Conservation (phyloP, 805 yeast species). For the Hyphopichia homilentoma region DNA sequence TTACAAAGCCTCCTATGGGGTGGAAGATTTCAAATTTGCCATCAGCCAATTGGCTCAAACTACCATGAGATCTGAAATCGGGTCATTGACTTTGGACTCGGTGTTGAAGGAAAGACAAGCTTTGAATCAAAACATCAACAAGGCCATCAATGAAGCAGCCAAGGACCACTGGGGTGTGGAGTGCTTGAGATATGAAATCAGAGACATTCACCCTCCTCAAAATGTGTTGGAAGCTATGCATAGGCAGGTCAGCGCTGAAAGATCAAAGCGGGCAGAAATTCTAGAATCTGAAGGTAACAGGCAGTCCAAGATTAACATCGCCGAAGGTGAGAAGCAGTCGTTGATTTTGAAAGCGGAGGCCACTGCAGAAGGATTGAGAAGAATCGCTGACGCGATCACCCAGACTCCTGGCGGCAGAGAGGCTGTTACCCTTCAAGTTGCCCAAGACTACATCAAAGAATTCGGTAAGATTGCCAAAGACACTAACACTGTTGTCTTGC, state of each 20-base stretch:
- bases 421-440: slow-evolving; percentile 76
- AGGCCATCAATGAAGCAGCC: slow-evolving; percentile 82
- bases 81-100: slow-evolving; percentile 74
- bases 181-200: slow-evolving; percentile 80
- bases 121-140: slow-evolving; percentile 68
- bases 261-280: slow-evolving; percentile 84
- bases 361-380: slow-evolving; percentile 64
- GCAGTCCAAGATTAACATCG: slow-evolving; percentile 74
- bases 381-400: slow-evolving; percentile 63
- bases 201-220: slow-evolving; percentile 84
- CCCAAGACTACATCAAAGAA: slow-evolving; percentile 79
- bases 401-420: slow-evolving; percentile 68
- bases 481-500: slow-evolving; percentile 71
- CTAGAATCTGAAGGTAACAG: slow-evolving; percentile 82
- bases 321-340: slow-evolving; percentile 76
- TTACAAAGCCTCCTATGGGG: slow-evolving; percentile 83
- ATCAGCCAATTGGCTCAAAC: slow-evolving; percentile 85
- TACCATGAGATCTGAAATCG: slow-evolving; percentile 87
- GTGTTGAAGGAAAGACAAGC: slow-evolving; percentile 74
- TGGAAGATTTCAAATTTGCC: slow-evolving; percentile 84
- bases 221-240: slow-evolving; percentile 90
- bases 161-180: slow-evolving; percentile 76
- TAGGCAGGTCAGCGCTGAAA: slow-evolving; percentile 82
- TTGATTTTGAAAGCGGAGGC: slow-evolving; percentile 67
- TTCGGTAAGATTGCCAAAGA: slow-evolving; percentile 82